phyloP scores from a whole-genome alignment of 1,284 basidiomycete genomes.

The Gymnopus androsaceus region DNA sequence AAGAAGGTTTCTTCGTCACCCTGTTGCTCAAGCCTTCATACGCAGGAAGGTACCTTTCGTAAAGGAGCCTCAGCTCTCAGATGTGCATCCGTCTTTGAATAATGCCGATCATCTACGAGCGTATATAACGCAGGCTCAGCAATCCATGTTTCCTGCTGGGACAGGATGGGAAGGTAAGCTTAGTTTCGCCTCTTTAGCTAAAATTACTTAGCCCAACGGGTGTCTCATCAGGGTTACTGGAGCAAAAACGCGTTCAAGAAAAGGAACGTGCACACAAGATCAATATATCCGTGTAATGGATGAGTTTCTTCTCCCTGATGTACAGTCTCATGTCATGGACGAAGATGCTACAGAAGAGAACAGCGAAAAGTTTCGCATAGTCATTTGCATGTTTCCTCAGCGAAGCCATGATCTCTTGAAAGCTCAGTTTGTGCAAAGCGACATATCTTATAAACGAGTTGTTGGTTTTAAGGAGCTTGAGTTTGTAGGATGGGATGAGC shows the following conservation, averaged over 20 bases:
- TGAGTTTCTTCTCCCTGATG: neutral
- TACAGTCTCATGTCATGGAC: neutral
- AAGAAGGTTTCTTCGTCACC: neutral
- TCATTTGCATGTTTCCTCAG: conserved; percentile 29
- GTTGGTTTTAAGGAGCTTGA: conserved; percentile 31
- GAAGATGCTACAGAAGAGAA: conserved; percentile 20
- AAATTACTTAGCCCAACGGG: conserved; percentile 8
- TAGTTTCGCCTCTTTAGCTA: neutral
- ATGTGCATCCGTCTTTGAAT: too few species aligned
- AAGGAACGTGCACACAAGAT: neutral
- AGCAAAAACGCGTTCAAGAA: conserved; percentile 12
- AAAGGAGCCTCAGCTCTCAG: neutral
- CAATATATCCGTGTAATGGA: neutral
- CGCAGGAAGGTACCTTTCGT: neutral
- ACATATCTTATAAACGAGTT: conserved; percentile 30
- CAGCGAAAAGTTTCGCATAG: conserved; percentile 19
- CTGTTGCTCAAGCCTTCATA: neutral
- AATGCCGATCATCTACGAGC: conserved; percentile 3
- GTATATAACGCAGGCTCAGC: neutral
- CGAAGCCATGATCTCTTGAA: conserved; percentile 20
- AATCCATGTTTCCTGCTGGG: conserved; percentile 20
- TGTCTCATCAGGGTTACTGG: too few species aligned
- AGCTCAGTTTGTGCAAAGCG: too few species aligned
- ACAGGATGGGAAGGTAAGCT: conserved; percentile 30
- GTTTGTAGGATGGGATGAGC: conserved; percentile 19